phyloP scores from a whole-genome alignment of 768 basidiomycete species.

The Paxillus involutus region DNA sequence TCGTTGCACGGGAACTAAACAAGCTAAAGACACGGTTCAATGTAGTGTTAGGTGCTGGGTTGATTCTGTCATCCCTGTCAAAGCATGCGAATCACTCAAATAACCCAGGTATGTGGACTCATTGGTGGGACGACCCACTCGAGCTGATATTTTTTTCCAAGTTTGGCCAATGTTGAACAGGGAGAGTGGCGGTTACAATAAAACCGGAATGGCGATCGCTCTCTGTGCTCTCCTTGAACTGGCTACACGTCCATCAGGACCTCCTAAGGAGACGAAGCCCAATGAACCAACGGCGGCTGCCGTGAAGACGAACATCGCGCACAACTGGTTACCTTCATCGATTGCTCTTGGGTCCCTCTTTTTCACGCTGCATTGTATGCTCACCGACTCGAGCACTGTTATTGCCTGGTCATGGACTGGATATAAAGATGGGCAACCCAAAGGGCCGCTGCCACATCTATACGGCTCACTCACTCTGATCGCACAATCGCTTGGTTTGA shows the following conservation, averaged over 20 bases:
- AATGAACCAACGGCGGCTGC: not conserved
- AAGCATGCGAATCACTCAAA: slow-evolving; percentile 82
- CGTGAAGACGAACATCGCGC: slow-evolving; percentile 10
- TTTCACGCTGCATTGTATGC: slow-evolving; percentile 69
- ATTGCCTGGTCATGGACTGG: slow-evolving; percentile 91
- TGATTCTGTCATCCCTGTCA: slow-evolving; percentile 62
- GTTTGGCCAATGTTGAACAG: slow-evolving; percentile 80
- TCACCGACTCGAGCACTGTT: slow-evolving; percentile 75
- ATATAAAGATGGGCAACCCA: slow-evolving; percentile 58
- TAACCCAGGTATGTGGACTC: slow-evolving; percentile 60
- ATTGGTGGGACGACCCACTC: not conserved
- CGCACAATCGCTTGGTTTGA: slow-evolving; percentile 58
- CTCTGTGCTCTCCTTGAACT: slow-evolving; percentile 58
- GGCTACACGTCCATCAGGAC: slow-evolving; percentile 38
- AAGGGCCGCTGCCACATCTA: slow-evolving; percentile 71
- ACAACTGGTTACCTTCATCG: slow-evolving; percentile 41
- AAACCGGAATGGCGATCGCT: slow-evolving; percentile 58
- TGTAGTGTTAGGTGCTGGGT: slow-evolving; percentile 63
- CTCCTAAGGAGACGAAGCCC: slow-evolving; percentile 3
- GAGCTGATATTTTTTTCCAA: slow-evolving; percentile 24
- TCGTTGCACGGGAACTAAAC: not conserved
- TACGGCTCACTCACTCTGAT: slow-evolving; percentile 69
- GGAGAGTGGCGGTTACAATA: slow-evolving; percentile 69
- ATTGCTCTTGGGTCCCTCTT: slow-evolving; percentile 66
- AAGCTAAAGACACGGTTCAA: not conserved